Evolutionary conservation across 208 protist genomes (phyloP).

Genomic region (Angomonas ambiguus): DNA sequence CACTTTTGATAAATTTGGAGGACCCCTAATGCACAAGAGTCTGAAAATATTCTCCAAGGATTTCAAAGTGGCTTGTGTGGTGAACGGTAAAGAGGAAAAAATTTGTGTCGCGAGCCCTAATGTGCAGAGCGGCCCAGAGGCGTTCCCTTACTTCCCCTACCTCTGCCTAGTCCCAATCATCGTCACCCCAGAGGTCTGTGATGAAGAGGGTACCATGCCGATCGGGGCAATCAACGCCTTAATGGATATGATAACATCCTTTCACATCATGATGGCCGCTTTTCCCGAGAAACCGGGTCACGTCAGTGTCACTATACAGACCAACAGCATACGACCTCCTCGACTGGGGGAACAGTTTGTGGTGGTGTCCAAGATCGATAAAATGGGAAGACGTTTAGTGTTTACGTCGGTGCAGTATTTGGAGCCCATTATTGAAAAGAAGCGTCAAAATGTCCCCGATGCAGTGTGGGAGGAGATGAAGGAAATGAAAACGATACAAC

Average conservation of each 20-base stretch:
- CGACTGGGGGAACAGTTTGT: slow-evolving; percentile 23
- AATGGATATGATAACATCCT: slow-evolving; percentile 45
- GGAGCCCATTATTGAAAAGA: slow-evolving; percentile 14
- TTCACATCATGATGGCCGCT: slow-evolving; percentile 43
- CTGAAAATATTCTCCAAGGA: slow-evolving; percentile 23
- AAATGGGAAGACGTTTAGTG: slow-evolving; percentile 41
- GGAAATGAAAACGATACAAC: slow-evolving; percentile 9
- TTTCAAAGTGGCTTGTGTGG: slow-evolving; percentile 10
- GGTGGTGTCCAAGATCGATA: slow-evolving; percentile 31
- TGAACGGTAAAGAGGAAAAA: slow-evolving; percentile 5
- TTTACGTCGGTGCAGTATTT: slow-evolving; percentile 44
- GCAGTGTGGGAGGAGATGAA: slow-evolving; percentile 7
- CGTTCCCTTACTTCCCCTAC: slow-evolving; percentile 17
- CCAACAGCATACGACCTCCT: slow-evolving; percentile 23
- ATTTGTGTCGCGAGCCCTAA: slow-evolving; percentile 20
- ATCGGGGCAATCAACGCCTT: slow-evolving; percentile 12
- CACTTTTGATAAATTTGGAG: slow-evolving; percentile 25
- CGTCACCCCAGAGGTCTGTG: slow-evolving; percentile 16
- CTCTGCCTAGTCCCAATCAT: slow-evolving; percentile 23
- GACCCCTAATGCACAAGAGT: slow-evolving; percentile 19
- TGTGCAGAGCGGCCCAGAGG: neutral
- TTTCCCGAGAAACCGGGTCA: slow-evolving; percentile 24
- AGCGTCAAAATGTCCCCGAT: neutral
- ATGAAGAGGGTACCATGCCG: slow-evolving; percentile 12
- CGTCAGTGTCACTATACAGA: slow-evolving; percentile 42